Conservation (phyloP, 495 filamentous ascomycete genomes). For the Penicillium robsamsonii region DNA sequence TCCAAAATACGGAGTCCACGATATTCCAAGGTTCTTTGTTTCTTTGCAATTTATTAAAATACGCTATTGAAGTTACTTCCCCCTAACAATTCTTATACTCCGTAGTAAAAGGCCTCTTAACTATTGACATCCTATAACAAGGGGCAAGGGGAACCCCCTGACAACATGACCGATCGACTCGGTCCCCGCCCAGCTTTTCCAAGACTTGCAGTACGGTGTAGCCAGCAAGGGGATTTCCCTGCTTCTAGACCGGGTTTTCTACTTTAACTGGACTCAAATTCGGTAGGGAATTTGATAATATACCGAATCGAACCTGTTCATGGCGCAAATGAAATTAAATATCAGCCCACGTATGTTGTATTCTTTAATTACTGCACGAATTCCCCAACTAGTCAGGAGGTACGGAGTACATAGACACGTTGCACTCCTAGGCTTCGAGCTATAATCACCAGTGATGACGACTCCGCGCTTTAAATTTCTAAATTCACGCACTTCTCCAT, state of each 20-base stretch:
- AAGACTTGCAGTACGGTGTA: constrained; percentile 2
- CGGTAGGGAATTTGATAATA: background rate
- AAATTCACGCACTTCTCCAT: constrained; percentile 14
- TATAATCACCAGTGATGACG: constrained; percentile 13
- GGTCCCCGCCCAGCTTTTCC: constrained; percentile 4
- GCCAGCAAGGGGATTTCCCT: constrained; percentile 9
- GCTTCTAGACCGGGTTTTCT: background rate
- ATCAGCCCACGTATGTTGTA: background rate
- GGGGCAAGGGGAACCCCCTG: background rate
- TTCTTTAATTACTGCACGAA: background rate
- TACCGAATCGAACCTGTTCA: background rate
- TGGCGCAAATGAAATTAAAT: constrained; percentile 5
- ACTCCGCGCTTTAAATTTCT: constrained; percentile 13
- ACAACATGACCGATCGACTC: background rate
- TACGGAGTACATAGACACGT: background rate
- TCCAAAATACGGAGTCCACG: no score
- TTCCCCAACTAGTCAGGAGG: background rate
- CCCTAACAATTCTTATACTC: no score
- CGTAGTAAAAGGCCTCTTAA: no score
- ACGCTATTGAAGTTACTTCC: constrained; percentile 4
- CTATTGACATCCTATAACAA: no score
- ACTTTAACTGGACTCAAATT: background rate
- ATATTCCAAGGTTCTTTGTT: no score
- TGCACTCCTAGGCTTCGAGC: background rate
- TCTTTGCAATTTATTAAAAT: background rate